Conservation (phyloP, 2,329 filamentous ascomycete genomes). For the Penicillium glabrum region DNA sequence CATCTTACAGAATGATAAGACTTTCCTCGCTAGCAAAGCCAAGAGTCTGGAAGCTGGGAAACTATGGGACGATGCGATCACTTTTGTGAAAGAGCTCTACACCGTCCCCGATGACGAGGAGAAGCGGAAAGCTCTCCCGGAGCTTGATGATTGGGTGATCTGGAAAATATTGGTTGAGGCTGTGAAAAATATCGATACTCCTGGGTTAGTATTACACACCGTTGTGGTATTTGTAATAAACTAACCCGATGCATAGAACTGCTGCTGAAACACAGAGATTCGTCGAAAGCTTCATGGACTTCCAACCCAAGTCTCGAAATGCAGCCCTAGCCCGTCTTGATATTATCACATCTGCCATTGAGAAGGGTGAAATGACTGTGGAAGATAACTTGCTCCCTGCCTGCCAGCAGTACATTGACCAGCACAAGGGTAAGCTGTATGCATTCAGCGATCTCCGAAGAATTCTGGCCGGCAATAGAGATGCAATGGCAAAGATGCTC, state of each 20-base stretch:
- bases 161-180: conserved; percentile 45
- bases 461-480: conserved; percentile 31
- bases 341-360: conserved; percentile 25
- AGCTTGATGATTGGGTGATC: conserved; percentile 47
- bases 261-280: conserved; percentile 32
- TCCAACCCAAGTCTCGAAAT: conserved; percentile 43
- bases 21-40: conserved; percentile 41
- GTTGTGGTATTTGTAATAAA: not conserved
- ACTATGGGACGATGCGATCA: conserved; percentile 40
- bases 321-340: conserved; percentile 41
- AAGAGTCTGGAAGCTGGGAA: conserved; percentile 37
- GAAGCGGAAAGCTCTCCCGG: conserved; percentile 31
- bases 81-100: conserved; percentile 39
- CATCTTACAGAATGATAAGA: conserved; percentile 46
- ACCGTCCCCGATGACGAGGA: conserved; percentile 32
- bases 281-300: conserved; percentile 34
- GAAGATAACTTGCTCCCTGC: conserved; percentile 34
- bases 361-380: conserved; percentile 24
- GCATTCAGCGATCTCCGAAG: conserved; percentile 46
- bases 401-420: conserved; percentile 43
- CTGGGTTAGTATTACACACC: conserved; percentile 31
- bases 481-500: conserved; percentile 26
- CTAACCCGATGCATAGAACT: conserved; percentile 24
- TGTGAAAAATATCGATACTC: conserved; percentile 29
- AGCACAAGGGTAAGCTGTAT: conserved; percentile 44